Percentiles rank a stretch among this genome's conserved stretches.
Conservation (phyloP, 495 filamentous ascomycete species). For the Podospora didyma region DNA sequence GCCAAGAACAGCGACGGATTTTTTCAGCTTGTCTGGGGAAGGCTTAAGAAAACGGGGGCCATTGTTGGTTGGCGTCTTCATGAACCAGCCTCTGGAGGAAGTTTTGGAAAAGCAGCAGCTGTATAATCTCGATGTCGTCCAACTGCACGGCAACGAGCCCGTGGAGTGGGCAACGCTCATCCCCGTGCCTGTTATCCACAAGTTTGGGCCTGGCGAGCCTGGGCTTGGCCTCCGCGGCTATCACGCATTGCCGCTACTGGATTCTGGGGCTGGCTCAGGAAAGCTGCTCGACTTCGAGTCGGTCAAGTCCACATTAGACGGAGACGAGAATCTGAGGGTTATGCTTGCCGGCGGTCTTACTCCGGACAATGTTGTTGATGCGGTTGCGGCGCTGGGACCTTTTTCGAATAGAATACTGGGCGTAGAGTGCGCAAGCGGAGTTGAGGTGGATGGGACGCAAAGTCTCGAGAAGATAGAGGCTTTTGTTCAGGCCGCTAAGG, state of each 20-base stretch:
- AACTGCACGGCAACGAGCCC: slow-evolving; percentile 88
- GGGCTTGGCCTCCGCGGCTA: slow-evolving; percentile 72
- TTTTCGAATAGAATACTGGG: slow-evolving; percentile 61
- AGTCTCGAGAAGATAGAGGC: slow-evolving; percentile 74
- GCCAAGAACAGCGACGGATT: slow-evolving; percentile 35
- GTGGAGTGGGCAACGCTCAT: slow-evolving; percentile 85
- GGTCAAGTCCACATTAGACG: slow-evolving; percentile 58
- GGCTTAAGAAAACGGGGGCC: slow-evolving; percentile 48
- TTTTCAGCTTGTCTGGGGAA: slow-evolving; percentile 37
- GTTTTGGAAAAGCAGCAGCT: slow-evolving; percentile 69
- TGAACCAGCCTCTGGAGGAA: slow-evolving; percentile 80
- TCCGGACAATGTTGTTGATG: slow-evolving; percentile 65
- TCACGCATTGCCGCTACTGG: slow-evolving; percentile 77
- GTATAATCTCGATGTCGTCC: slow-evolving; percentile 82
- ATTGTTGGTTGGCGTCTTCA: slow-evolving; percentile 89
- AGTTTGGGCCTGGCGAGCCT: slow-evolving; percentile 68
- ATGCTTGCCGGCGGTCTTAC: slow-evolving; percentile 81
- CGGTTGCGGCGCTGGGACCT: slow-evolving; percentile 54
- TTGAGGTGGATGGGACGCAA: slow-evolving; percentile 81
- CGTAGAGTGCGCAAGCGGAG: slow-evolving; percentile 91
- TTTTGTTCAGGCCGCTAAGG: slow-evolving; percentile 74
- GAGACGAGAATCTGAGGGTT: slow-evolving; percentile 58
- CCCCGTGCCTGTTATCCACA: slow-evolving; percentile 83
- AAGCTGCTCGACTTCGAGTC: slow-evolving; percentile 62
- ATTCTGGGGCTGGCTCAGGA: slow-evolving; percentile 81